Evolutionary conservation across 352 stramenopile genomes (phyloP), one percentile per base, ranked within the genome.

Genomic region (Phytopythium kandeliae): DNA sequence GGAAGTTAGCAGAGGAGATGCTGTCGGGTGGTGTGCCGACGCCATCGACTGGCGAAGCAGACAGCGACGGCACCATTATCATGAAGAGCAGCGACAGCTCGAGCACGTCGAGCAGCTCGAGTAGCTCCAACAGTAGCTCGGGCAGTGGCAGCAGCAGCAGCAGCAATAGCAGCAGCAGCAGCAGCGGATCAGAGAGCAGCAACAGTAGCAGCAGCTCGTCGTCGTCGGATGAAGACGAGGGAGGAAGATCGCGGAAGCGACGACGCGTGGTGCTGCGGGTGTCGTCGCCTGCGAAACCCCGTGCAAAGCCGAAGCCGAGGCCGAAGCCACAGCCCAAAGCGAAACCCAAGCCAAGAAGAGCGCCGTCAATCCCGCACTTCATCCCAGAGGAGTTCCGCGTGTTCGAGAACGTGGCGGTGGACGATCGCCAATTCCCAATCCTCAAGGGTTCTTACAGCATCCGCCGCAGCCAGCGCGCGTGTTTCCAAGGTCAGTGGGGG

Each of bases 401-500:
- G n/a, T 89, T 89, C 33, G 45, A 80, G 10, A 57, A 31, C 17
- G 67, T 72, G 33, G 50, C 63, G 9, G 38, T 52, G 4, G 70
- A 88, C 28, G 60, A 72, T 24, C 57, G 41, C n/a, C 54, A 72
- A 8, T 60, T 66, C 53, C 78, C 78, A 16, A 78, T 86, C 31
- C 62, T 90, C 37, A 77, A 65, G 26, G 78, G 78, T 6, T 58
- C 59, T 9, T 90, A 90, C 50, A 28, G 46, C 35, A 51, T 85
- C 42, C 65, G 59, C 1, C 60, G 55, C 22, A 72, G 62, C 42
- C 67, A 69, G 15, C 74, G 74, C 12, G 78, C 69, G 4, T 62
- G 63, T 40, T 88, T 88, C 46, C 51, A 63, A 3, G 78, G 78
- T 0, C 51, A 65, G 15, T 90, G 78, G 78, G 78, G 67, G 28